Conservation (phyloP, 352 stramenopile genomes). For the Phytophthora idaei region DNA sequence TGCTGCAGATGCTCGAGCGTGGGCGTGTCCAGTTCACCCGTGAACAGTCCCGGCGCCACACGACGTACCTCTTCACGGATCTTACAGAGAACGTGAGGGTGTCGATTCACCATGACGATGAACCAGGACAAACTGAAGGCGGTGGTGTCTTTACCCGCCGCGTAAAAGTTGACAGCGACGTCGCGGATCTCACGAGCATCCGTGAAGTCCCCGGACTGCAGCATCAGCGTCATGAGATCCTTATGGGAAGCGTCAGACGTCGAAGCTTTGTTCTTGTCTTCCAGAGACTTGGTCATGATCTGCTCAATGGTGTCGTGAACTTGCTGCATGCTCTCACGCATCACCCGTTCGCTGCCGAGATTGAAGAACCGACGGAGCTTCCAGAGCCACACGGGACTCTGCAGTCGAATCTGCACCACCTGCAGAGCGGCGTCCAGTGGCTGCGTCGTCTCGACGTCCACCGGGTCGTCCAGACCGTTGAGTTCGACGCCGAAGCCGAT, state of each 20-base stretch:
- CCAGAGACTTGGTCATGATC: constrained; percentile 36
- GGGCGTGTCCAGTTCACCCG: constrained; percentile 23
- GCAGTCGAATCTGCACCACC: constrained; percentile 36
- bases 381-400: constrained; percentile 45
- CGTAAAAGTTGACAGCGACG: constrained; percentile 74
- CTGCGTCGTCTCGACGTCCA: constrained; percentile 17
- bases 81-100: constrained; percentile 49
- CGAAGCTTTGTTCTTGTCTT: constrained; percentile 8
- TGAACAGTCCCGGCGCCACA: constrained; percentile 31
- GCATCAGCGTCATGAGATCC: constrained; percentile 51
- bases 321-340: constrained; percentile 32
- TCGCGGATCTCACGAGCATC: constrained; percentile 50
- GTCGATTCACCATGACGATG: constrained; percentile 64
- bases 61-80: constrained; percentile 42
- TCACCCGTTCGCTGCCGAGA: constrained; percentile 31
- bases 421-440: constrained; percentile 31
- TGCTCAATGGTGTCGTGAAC: constrained; percentile 37
- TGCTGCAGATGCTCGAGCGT: constrained; percentile 40
- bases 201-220: constrained; percentile 38
- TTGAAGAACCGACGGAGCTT: constrained; percentile 39
- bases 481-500: constrained; percentile 69
- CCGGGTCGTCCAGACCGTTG: constrained; percentile 35
- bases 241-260: constrained; percentile 7
- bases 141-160: constrained; percentile 73
- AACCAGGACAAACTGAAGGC: constrained; percentile 66